These are phyloP conservation scores for Hymenoscyphus infarciens DNA, from an alignment of 2,329 filamentous ascomycete species.

Conservation along the genomic window DNA sequence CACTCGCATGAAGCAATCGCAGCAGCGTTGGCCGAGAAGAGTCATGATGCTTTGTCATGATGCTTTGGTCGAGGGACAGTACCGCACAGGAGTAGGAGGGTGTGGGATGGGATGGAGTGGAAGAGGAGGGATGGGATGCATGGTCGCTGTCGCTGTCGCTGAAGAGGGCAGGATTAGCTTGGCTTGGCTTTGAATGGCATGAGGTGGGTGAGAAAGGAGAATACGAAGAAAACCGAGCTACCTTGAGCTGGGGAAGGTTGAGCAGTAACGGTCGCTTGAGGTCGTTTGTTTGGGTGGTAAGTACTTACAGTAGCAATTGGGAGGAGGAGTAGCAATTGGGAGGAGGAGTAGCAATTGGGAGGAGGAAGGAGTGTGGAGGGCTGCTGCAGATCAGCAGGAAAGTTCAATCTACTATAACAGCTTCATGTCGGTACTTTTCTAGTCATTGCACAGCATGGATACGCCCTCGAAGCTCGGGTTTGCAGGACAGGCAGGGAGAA, in stretches of 20 bases:
- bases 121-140: too few relatives aligned
- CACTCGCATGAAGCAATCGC: conserved; percentile 2
- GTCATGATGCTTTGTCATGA: too few relatives aligned
- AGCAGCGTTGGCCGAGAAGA: too few relatives aligned
- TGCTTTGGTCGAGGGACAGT: background rate
- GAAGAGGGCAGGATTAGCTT: background rate
- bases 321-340: too few relatives aligned
- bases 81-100: too few relatives aligned
- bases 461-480: background rate
- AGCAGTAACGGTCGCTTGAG: background rate
- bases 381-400: background rate
- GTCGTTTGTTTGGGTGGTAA: too few relatives aligned
- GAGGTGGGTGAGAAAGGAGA: background rate
- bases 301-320: too few relatives aligned
- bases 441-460: background rate
- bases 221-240: background rate
- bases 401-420: background rate
- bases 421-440: background rate
- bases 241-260: background rate
- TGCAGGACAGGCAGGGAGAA: too few relatives aligned
- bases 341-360: background rate
- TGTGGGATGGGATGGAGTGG: background rate
- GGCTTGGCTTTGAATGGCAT: too few relatives aligned
- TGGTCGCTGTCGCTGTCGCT: too few relatives aligned
- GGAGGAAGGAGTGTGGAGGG: background rate